phyloP scores from a whole-genome alignment of 192 early-diverging fungal species.

The Linnemannia schmuckeri region DNA sequence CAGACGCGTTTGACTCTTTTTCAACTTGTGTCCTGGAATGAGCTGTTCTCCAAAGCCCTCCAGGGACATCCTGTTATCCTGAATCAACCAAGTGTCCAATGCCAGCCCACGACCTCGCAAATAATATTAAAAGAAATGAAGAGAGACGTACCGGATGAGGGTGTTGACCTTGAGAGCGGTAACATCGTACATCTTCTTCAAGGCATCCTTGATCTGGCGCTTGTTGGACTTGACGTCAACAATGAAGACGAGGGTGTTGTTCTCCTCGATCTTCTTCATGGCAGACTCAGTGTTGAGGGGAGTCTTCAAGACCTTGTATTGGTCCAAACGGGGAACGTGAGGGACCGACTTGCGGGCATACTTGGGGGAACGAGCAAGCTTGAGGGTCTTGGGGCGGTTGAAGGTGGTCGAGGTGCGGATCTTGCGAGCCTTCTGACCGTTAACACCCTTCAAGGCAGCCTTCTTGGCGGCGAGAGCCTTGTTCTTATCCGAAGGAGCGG shows the following conservation, averaged over 20 bases:
- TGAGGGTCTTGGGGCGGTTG: constrained; percentile 96
- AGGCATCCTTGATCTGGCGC: constrained; percentile 97
- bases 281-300: constrained; percentile 98
- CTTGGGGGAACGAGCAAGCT: constrained; percentile 89
- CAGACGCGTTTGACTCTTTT: neutral
- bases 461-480: constrained; percentile 98
- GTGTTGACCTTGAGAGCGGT: constrained; percentile 98
- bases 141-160: constrained; percentile 78
- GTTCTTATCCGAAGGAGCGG: constrained; percentile 65
- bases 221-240: constrained; percentile 98
- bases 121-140: neutral
- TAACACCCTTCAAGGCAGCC: constrained; percentile 95
- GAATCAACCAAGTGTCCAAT: neutral
- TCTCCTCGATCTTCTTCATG: constrained; percentile 99
- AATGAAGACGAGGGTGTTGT: constrained; percentile 99
- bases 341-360: constrained; percentile 92
- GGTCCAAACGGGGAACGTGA: constrained; percentile 85
- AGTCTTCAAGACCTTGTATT: constrained; percentile 90
- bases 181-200: constrained; percentile 98
- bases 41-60: neutral
- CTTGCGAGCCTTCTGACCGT: constrained; percentile 87
- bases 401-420: constrained; percentile 93
- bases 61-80: neutral
- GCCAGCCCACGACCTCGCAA: neutral
- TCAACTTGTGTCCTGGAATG: neutral